A percentile compares a stretch with the other conserved stretches of the same genome.
Conservation (phyloP, 1,139 yeast species). For the Sugiyamaella neomexicana region DNA sequence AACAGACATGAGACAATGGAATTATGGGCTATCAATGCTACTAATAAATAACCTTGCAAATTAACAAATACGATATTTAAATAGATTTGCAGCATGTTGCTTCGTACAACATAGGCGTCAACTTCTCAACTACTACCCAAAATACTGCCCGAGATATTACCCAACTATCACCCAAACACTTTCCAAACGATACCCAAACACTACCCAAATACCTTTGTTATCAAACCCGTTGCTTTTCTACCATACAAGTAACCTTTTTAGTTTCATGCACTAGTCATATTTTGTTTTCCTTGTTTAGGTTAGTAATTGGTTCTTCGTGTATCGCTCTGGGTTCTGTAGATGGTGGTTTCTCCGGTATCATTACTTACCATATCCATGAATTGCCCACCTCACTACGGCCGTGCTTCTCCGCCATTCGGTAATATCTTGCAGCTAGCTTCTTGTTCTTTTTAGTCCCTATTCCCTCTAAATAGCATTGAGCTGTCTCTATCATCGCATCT, state of each 20-base stretch:
- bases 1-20: neutral
- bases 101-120: no score
- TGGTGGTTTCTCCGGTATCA: neutral
- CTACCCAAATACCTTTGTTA: neutral
- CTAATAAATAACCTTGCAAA: neutral
- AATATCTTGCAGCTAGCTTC: conserved; percentile 37
- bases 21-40: conserved; percentile 1
- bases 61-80: neutral
- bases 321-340: no score
- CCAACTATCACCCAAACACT: no score
- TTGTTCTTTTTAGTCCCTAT: conserved; percentile 39
- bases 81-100: no score
- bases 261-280: conserved; percentile 11
- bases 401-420: conserved; percentile 35
- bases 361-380: conserved; percentile 40
- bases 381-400: conserved; percentile 40
- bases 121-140: no score
- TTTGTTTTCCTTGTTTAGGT: conserved; percentile 10
- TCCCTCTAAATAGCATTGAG: conserved; percentile 37
- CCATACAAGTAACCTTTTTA: no score
- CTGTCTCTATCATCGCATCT: conserved; percentile 40
- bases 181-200: neutral
- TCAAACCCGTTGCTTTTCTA: no score
- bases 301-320: conserved; percentile 3
- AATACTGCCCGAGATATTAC: no score